A percentile compares a stretch with the other conserved stretches of the same genome.
phyloP scores from a whole-genome alignment of 2,329 filamentous ascomycete genomes.

The Aspergillus puulaauensis region DNA sequence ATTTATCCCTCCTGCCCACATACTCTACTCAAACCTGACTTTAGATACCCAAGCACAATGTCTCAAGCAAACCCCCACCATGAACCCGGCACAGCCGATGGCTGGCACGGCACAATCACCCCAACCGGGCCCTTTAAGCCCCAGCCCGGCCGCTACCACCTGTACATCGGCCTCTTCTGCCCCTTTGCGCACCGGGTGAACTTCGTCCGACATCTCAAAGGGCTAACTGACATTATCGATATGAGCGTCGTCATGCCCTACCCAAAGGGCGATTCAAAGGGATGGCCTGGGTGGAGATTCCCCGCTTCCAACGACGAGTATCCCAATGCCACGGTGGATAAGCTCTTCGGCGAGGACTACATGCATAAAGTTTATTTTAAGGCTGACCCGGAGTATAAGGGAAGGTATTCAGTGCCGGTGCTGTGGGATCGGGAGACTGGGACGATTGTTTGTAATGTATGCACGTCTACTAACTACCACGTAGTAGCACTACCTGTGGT shows the following conservation, averaged over 20 bases:
- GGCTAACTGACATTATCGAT: slow-evolving; percentile 54
- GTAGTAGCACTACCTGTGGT: too few relatives aligned
- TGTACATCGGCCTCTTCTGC: slow-evolving; percentile 62
- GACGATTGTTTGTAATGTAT: slow-evolving; percentile 63
- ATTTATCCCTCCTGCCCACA: too few relatives aligned
- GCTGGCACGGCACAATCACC: slow-evolving; percentile 54
- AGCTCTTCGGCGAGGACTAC: slow-evolving; percentile 58
- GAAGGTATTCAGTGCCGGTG: slow-evolving; percentile 60
- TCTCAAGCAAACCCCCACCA: slow-evolving; percentile 9
- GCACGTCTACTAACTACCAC: slow-evolving; percentile 23
- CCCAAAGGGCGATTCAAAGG: slow-evolving; percentile 63
- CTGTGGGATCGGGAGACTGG: slow-evolving; percentile 61
- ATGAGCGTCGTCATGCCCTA: slow-evolving; percentile 64
- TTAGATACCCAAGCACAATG: too few relatives aligned
- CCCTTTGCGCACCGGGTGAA: slow-evolving; percentile 64
- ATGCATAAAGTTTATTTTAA: slow-evolving; percentile 64
- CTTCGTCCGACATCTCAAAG: slow-evolving; percentile 58
- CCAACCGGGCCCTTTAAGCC: slow-evolving; percentile 48
- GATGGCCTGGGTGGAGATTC: slow-evolving; percentile 65
- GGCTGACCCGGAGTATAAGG: slow-evolving; percentile 60
- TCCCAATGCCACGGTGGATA: slow-evolving; percentile 59
- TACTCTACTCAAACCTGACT: too few relatives aligned
- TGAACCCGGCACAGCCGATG: slow-evolving; percentile 22
- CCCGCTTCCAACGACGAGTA: slow-evolving; percentile 54
- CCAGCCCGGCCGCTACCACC: slow-evolving; percentile 54